A percentile compares a stretch with the other conserved stretches of the same genome.
These are phyloP conservation scores for Lichtheimia corymbifera DNA, from an alignment of 371 early-diverging fungal species.

Conservation along the genomic window DNA sequence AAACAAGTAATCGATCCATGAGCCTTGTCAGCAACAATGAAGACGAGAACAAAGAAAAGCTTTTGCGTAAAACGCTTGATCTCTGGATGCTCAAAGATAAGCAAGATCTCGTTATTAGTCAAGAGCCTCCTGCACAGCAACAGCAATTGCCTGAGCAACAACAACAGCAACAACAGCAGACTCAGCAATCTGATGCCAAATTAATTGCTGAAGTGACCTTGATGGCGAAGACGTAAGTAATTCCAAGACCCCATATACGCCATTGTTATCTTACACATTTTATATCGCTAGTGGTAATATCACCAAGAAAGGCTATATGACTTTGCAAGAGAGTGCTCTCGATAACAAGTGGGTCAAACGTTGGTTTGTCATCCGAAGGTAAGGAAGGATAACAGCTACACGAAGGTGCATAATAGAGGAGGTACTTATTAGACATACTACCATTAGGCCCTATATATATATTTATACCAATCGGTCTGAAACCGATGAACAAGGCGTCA, in stretches of 20 bases:
- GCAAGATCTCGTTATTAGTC: constrained; percentile 48
- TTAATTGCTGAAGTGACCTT: constrained; percentile 61
- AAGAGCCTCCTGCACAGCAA: constrained; percentile 39
- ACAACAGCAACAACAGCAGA: constrained; percentile 1
- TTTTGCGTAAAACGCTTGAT: constrained; percentile 40
- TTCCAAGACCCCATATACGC: constrained; percentile 27
- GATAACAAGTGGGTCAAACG: constrained; percentile 75
- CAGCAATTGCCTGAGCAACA: constrained; percentile 20
- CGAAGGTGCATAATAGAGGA: too few species aligned
- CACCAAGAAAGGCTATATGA: constrained; percentile 61
- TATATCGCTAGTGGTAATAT: constrained; percentile 52
- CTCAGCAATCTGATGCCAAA: constrained; percentile 27
- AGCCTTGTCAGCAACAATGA: background rate
- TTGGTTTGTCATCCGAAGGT: constrained; percentile 84
- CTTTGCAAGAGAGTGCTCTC: constrained; percentile 60
- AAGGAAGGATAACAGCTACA: too few species aligned
- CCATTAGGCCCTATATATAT: constrained; percentile 76
- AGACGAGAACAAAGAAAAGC: constrained; percentile 21
- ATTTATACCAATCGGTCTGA: constrained; percentile 69
- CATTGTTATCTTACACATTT: constrained; percentile 25
- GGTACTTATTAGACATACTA: background rate
- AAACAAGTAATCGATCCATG: constrained; percentile 12
- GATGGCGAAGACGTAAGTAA: constrained; percentile 54
- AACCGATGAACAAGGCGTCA: constrained; percentile 68
- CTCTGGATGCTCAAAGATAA: constrained; percentile 47